These are phyloP conservation scores for Pseudocercospora fuligena DNA, from an alignment of 2,329 filamentous ascomycete genomes.

Conservation along the genomic window DNA sequence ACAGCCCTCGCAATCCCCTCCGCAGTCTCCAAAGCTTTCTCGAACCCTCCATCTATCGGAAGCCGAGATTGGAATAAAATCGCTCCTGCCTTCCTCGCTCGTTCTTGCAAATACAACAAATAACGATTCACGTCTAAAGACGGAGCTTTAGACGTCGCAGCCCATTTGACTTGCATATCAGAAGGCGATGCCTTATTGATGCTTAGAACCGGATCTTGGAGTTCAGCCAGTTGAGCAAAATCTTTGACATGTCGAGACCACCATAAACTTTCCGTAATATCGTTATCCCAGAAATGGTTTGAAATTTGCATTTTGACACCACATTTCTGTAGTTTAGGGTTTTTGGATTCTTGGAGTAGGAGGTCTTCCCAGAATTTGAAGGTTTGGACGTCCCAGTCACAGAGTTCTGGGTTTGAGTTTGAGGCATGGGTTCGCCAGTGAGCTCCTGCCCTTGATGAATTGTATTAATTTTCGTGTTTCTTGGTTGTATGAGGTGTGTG, in stretches of 20 bases:
- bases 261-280: conserved; percentile 42
- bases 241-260: conserved; percentile 44
- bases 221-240: conserved; percentile 35
- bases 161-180: conserved; percentile 33
- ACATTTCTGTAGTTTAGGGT: conserved; percentile 20
- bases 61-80: conserved; percentile 38
- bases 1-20: conserved; percentile 28
- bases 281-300: conserved; percentile 38
- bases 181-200: conserved; percentile 34
- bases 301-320: conserved; percentile 37
- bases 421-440: conserved; percentile 54
- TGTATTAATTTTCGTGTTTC: not conserved
- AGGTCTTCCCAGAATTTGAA: conserved; percentile 48
- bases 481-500: not conserved
- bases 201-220: conserved; percentile 24
- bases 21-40: conserved; percentile 36
- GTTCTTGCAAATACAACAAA: conserved; percentile 43
- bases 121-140: conserved; percentile 46
- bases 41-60: conserved; percentile 37
- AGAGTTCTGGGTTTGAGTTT: conserved; percentile 39
- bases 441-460: conserved; percentile 49
- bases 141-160: conserved; percentile 42
- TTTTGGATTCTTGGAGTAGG: conserved; percentile 33
- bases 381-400: conserved; percentile 51
- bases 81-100: conserved; percentile 36